phyloP scores from a whole-genome alignment of 495 filamentous ascomycete genomes.

The Penicillium diatomitis region DNA sequence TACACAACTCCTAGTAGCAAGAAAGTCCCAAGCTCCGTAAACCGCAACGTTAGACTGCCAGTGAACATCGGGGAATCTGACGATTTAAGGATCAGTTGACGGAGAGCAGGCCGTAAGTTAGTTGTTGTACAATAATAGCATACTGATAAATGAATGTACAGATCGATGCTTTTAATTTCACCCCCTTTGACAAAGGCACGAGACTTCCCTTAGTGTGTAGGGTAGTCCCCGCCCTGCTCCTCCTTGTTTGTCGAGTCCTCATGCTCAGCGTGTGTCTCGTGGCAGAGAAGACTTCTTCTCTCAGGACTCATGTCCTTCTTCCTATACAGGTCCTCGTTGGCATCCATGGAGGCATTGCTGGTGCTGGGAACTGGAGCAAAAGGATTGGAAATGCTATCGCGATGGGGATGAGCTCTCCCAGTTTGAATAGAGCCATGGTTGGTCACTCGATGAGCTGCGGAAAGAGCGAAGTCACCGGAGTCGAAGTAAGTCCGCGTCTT shows the following conservation, averaged over 20 bases:
- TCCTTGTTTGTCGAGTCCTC: conserved; percentile 1
- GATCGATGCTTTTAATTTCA: conserved; percentile 1
- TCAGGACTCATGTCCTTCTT: conserved; percentile 4
- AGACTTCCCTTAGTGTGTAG: no score
- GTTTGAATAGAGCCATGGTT: conserved; percentile 18
- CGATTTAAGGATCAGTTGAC: no score
- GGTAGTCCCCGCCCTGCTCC: neutral
- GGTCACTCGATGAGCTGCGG: conserved; percentile 13
- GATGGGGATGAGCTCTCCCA: conserved; percentile 18
- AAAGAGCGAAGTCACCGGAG: conserved; percentile 26
- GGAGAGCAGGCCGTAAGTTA: no score
- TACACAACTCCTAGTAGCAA: no score
- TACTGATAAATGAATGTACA: no score
- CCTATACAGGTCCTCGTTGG: conserved; percentile 13
- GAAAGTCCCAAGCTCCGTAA: no score
- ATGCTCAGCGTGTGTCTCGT: conserved; percentile 2
- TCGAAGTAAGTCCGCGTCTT: conserved; percentile 26
- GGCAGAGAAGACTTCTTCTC: conserved; percentile 8
- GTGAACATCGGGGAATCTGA: no score
- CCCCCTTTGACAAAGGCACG: neutral
- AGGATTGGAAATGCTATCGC: conserved; percentile 22
- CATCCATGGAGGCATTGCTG: conserved; percentile 20
- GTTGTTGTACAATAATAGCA: no score
- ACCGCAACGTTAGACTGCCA: no score
- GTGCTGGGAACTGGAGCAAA: conserved; percentile 18